Evolutionary conservation across 768 basidiomycete species (phyloP).

Genomic region (Panaeolus papilionaceus): DNA sequence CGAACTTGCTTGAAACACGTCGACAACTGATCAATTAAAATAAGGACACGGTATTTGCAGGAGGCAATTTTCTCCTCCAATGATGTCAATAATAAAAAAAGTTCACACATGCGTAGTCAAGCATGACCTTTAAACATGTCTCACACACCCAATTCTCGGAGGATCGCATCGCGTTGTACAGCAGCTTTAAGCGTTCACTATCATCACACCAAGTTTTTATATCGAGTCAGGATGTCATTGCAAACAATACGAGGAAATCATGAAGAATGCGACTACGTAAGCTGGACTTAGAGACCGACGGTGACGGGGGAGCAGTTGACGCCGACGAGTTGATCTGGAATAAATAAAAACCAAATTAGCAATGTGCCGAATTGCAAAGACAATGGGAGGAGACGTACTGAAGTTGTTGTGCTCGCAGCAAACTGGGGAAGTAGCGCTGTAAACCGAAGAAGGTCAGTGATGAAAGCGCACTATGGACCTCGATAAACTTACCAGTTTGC

Average conservation of each 20-base stretch:
- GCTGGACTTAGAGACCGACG: neutral
- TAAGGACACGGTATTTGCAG: neutral
- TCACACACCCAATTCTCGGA: neutral
- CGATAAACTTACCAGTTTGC: conserved; percentile 4
- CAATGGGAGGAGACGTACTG: neutral
- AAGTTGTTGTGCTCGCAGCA: conserved; percentile 4
- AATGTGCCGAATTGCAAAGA: neutral
- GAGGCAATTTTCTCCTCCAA: neutral
- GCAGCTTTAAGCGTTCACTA: neutral
- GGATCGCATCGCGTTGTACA: neutral
- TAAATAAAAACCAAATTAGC: neutral
- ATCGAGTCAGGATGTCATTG: neutral
- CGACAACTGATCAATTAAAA: neutral
- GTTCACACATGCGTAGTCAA: neutral
- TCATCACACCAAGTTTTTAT: neutral
- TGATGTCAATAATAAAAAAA: neutral
- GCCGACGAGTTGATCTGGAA: conserved; percentile 1
- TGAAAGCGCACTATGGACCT: no score
- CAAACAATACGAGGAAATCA: neutral
- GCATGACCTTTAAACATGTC: neutral
- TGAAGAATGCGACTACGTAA: neutral
- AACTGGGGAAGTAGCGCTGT: neutral
- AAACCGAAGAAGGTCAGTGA: no score
- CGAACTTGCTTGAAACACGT: conserved; percentile 1
- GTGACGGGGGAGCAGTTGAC: neutral